These are phyloP conservation scores for Lentithecium fluviatile DNA, from an alignment of 495 filamentous ascomycete species.

Conservation along the genomic window DNA sequence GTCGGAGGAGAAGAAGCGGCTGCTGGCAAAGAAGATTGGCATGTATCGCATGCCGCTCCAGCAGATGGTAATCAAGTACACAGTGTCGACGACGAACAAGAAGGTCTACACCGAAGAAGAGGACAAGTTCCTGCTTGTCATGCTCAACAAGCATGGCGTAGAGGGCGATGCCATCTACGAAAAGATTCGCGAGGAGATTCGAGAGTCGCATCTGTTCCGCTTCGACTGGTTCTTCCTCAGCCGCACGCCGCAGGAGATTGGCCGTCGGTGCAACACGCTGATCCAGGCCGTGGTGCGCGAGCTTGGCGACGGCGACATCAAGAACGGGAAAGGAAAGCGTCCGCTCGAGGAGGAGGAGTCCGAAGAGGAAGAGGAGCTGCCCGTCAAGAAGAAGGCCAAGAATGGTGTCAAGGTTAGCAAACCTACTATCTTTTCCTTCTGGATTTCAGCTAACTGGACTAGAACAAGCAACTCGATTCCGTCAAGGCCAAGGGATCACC, in stretches of 20 bases:
- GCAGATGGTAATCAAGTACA: conserved; percentile 98
- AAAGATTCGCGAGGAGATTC: conserved; percentile 58
- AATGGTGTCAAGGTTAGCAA: conserved; percentile 65
- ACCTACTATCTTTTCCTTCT: not conserved
- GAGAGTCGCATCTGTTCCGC: conserved; percentile 90
- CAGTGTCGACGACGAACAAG: conserved; percentile 98
- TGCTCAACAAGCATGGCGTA: conserved; percentile 85
- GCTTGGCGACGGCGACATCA: conserved; percentile 60
- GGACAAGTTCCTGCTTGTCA: conserved; percentile 91
- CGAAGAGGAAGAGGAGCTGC: conserved; percentile 63
- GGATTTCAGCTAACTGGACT: conserved; percentile 5
- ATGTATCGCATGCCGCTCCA: conserved; percentile 95
- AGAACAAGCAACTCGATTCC: conserved; percentile 63
- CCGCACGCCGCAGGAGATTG: conserved; percentile 87
- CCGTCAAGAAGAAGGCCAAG: conserved; percentile 91
- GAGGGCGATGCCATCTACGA: conserved; percentile 45
- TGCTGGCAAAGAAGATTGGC: conserved; percentile 91
- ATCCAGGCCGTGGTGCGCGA: conserved; percentile 91
- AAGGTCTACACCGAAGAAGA: conserved; percentile 99
- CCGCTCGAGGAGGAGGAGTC: conserved; percentile 71
- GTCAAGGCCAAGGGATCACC: conserved; percentile 54
- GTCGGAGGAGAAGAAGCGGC: conserved; percentile 86
- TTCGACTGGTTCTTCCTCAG: conserved; percentile 99
- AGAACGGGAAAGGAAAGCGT: conserved; percentile 61
- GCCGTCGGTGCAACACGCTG: conserved; percentile 87